phyloP scores from a whole-genome alignment of 1,284 basidiomycete genomes.

The Cronartium ribicola region DNA sequence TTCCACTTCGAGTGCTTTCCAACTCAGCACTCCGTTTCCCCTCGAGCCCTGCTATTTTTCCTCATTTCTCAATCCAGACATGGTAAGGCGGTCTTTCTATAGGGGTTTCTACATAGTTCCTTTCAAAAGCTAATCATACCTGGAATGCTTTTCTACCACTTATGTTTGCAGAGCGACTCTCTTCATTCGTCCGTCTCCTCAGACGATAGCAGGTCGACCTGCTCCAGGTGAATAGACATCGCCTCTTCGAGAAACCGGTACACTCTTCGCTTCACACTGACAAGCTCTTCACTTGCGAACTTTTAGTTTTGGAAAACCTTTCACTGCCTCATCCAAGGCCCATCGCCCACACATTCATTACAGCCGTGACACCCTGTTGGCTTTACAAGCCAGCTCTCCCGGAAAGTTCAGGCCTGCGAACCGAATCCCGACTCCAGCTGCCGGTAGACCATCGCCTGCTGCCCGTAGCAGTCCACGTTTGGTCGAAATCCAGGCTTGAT shows the following conservation, averaged over 20 bases:
- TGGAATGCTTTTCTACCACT: too few species aligned
- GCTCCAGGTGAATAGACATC: neutral
- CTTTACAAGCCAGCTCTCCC: neutral
- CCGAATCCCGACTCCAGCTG: neutral
- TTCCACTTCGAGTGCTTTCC: too few species aligned
- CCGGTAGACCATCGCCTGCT: neutral
- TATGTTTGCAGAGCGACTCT: neutral
- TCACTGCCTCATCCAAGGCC: neutral
- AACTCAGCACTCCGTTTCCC: too few species aligned
- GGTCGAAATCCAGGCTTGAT: neutral
- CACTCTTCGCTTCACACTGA: neutral
- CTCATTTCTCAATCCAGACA: too few species aligned
- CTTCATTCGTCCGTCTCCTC: constrained; percentile 1
- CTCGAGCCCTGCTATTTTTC: too few species aligned
- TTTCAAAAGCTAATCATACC: too few species aligned
- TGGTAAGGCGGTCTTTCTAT: too few species aligned
- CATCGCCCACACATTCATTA: constrained; percentile 1
- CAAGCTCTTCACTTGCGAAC: neutral
- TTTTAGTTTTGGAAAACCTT: neutral
- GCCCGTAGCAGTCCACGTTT: neutral
- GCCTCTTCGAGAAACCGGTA: neutral
- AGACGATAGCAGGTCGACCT: neutral
- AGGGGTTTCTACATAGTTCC: too few species aligned
- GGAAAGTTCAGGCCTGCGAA: neutral
- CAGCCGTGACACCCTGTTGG: neutral